Evolutionary conservation across 257 asterid species (phyloP), one percentile per base, ranked within the genome.

Genomic region (Primulina huaijiensis): DNA sequence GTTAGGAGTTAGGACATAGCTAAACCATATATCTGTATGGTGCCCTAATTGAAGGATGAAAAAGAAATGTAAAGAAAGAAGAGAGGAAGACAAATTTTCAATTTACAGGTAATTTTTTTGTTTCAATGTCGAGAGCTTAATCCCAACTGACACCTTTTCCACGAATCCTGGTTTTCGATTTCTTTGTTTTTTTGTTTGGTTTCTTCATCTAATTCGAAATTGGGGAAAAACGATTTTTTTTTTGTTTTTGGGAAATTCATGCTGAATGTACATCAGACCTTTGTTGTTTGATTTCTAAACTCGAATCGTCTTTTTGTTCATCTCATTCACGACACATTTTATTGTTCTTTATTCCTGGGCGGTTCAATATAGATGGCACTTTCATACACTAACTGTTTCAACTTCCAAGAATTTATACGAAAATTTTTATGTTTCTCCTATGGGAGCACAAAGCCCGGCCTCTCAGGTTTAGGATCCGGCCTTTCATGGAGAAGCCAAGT

Each of bases 401-500:
- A 58, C 74, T 9, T 40, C 75, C 17, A 21, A 21, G 23, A 21
- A 21, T 21, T 21, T 21, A 21, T 21, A 38, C 84, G 19, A 74
- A 62, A 68, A 65, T 40, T 52, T 38, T 27, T 21, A 70, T 21
- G 33, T 70, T 79, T 72, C 75, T 34, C 52, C 70, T 25, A 16
- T 68, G 4, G 60, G 67, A 70, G 34, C 64, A 33, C 62, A 68
- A 12, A 20, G 71, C 73, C 64, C 80, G 66, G 68, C 29, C 35
- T 72, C 60, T 67, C 82, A 80, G 64, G 68, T 76, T n/a, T 61
- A 80, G 8, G 74, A 71, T 68, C 74, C 81, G 29, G 74, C 71
- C 64, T 29, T 58, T 19, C 74, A 64, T 62, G 55, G 73, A 43
- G 66, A 79, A 76, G 73, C 84, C 1, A 89, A 89, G 95, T 90